Percentiles rank a stretch among this genome's conserved stretches.
phyloP scores from a whole-genome alignment of 2,329 filamentous ascomycete species.

The Dactylellina parvicollis region DNA sequence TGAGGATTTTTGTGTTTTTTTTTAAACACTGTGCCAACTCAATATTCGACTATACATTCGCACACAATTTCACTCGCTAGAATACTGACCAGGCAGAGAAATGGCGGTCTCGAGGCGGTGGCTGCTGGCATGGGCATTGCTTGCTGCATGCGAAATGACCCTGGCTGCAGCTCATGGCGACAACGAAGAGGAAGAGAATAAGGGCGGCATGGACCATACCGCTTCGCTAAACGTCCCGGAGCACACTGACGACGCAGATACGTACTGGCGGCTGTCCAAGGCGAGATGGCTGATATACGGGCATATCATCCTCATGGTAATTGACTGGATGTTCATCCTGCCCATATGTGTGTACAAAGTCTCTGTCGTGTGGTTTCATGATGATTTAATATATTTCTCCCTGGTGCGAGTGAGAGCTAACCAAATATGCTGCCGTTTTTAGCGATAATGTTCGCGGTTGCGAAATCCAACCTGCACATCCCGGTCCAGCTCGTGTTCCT shows the following conservation, averaged over 20 bases:
- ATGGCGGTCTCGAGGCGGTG: constrained; percentile 47
- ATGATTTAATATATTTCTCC: background rate
- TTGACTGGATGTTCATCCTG: constrained; percentile 77
- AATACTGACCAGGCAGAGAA: background rate
- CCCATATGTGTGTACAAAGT: constrained; percentile 71
- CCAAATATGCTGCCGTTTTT: constrained; percentile 56
- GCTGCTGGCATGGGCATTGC: constrained; percentile 42
- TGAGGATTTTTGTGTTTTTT: no score
- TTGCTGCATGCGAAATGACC: constrained; percentile 28
- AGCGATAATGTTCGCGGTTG: constrained; percentile 88
- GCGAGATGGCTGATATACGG: constrained; percentile 68
- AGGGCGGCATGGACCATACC: constrained; percentile 40
- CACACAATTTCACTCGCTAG: background rate
- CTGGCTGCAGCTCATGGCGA: constrained; percentile 37
- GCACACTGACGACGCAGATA: constrained; percentile 39
- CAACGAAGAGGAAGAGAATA: constrained; percentile 23
- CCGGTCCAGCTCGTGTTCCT: constrained; percentile 75
- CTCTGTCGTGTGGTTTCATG: background rate
- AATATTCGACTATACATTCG: no score
- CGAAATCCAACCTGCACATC: constrained; percentile 78
- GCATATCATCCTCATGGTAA: constrained; percentile 76
- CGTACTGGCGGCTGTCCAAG: constrained; percentile 38
- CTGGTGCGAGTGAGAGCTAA: constrained; percentile 8
- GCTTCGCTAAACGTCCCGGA: constrained; percentile 46
- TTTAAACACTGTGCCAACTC: no score